Base-by-base conservation (phyloP, 331 rosid genomes). In the Malus hybrid region DNA sequence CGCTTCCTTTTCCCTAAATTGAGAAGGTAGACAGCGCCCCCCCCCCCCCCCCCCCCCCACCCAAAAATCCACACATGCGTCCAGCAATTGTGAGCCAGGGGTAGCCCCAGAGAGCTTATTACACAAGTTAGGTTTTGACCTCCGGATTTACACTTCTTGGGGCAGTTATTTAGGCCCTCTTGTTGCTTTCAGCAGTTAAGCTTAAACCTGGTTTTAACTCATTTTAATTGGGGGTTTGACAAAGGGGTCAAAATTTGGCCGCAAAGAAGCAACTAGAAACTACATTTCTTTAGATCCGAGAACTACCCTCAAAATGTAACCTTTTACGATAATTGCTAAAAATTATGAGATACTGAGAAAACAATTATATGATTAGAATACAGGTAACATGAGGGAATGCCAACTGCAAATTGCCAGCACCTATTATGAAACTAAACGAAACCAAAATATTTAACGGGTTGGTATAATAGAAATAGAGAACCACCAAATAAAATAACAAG, bases 61-160 rank as follows among this genome's bases (percentile, higher is more conserved):
- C 44, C 66, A 24, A 24, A 24, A 24, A 24, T 61, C 34, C 10
- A 1, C 33, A 24, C 34, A 62, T 24, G 66, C 66, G 28, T 24
- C 11, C 34, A 10, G 16, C 14, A 62, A 13, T 59, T 16, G 13
- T 24, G 32, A 16, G 22, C 31, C 11, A 22, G 73, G 5, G 42
- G 63, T 50, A 9, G n/a, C 61, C 24, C 59, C 42, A 4, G 14
- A 7, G 62, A 69, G 42, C 34, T 24, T 28, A 52, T 7, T 1
- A 32, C 57, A 55, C 74, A 52, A 52, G 36, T 18, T 57, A 16
- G 76, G 66, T 72, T 72, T 72, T 22, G 65, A 32, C n/a, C 66
- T 55, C 10, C 54, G 24, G 54, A 57, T 15, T 54, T 54, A 24
- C 1, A 29, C 19, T 71, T 54, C 65, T 71, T 33, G 24, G 31